These are phyloP conservation scores for Trichoderma cornu-damae DNA, from an alignment of 2,329 filamentous ascomycete genomes.

Conservation along the genomic window DNA sequence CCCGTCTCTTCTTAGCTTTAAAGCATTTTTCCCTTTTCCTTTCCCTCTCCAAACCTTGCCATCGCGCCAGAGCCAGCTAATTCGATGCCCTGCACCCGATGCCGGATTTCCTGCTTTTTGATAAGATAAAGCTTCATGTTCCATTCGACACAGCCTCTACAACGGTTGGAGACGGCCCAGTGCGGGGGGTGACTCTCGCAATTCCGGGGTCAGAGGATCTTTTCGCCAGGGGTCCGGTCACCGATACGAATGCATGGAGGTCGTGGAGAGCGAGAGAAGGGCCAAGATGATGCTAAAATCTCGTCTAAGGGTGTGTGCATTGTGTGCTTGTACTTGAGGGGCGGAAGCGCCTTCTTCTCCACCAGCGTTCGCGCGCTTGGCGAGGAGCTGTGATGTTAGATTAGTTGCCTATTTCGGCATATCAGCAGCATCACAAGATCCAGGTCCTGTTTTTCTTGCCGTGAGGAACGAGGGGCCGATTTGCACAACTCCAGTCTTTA, in stretches of 20 bases:
- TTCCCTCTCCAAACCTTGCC: background rate
- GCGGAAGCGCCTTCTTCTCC: background rate
- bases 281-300: background rate
- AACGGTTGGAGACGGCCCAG: background rate
- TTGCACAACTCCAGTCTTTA: constrained; percentile 10
- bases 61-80: background rate
- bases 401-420: constrained; percentile 16
- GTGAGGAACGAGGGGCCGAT: constrained; percentile 2
- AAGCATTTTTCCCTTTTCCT: background rate
- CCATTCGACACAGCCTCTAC: background rate
- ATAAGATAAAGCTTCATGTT: constrained; percentile 7
- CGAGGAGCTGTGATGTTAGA: constrained; percentile 5
- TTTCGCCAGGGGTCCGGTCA: constrained; percentile 1
- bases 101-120: constrained; percentile 1
- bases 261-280: background rate
- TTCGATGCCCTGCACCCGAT: constrained; percentile 3
- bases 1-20: background rate
- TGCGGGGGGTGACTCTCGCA: constrained; percentile 12
- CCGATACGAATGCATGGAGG: background rate
- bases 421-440: background rate
- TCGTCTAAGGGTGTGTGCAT: background rate
- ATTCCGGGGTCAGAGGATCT: background rate
- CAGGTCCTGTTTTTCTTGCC: constrained; percentile 1
- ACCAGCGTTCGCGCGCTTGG: background rate
- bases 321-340: background rate